These are phyloP conservation scores for Candida multigemmis DNA, from an alignment of 805 yeast species.

Conservation along the genomic window DNA sequence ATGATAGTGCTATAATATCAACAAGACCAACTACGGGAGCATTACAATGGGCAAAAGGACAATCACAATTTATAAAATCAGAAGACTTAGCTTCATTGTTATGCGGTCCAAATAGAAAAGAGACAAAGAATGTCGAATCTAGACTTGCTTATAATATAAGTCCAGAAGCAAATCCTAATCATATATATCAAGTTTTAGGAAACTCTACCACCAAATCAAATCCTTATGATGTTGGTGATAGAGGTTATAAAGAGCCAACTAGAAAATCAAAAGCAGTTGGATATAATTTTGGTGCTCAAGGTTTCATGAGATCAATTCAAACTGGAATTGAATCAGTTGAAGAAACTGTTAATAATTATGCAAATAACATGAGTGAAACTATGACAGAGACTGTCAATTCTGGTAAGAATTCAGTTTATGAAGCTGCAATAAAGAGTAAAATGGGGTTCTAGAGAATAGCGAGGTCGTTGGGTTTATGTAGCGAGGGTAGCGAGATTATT, in stretches of 20 bases:
- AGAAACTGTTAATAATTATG: constrained; percentile 48
- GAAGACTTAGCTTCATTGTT: constrained; percentile 58
- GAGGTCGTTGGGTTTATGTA: not conserved
- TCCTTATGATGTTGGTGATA: constrained; percentile 10
- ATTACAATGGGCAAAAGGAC: constrained; percentile 80
- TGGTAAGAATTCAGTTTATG: constrained; percentile 41
- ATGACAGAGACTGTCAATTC: constrained; percentile 43
- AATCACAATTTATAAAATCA: constrained; percentile 44
- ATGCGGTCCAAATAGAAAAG: constrained; percentile 68
- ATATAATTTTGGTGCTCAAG: constrained; percentile 34
- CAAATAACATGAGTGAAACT: constrained; percentile 43
- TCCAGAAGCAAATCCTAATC: constrained; percentile 33
- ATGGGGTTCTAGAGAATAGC: constrained; percentile 37
- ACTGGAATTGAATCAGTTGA: constrained; percentile 45
- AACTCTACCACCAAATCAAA: constrained; percentile 2
- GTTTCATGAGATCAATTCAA: constrained; percentile 37
- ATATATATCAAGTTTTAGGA: constrained; percentile 18
- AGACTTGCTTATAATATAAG: constrained; percentile 39
- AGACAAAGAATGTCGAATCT: constrained; percentile 51
- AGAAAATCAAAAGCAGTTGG: constrained; percentile 23
- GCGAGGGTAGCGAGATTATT: not conserved
- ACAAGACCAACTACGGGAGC: constrained; percentile 74
- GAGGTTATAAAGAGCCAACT: constrained; percentile 40
- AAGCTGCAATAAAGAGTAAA: constrained; percentile 43
- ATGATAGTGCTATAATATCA: constrained; percentile 60